Conservation (phyloP, 805 yeast species). For the Saccharomyces paradoxus region DNA sequence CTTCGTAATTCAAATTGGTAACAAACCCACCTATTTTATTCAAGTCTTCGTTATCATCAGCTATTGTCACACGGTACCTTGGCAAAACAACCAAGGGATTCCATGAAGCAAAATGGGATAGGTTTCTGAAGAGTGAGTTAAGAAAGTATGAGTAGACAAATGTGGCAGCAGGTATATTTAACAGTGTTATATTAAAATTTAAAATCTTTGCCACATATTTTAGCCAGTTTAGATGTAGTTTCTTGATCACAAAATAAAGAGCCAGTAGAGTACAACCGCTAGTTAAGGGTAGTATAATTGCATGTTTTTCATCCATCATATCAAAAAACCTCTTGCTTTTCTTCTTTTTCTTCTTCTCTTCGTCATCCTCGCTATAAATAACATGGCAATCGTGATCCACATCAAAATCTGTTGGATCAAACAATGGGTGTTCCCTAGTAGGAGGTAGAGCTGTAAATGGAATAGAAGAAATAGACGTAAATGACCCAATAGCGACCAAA, state of each 20-base stretch:
- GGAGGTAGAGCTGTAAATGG: slow-evolving; percentile 30
- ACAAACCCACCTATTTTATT: slow-evolving; percentile 35
- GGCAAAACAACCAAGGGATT: slow-evolving; percentile 25
- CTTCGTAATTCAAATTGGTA: slow-evolving; percentile 24
- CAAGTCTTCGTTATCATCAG: slow-evolving; percentile 31
- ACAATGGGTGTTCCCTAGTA: slow-evolving; percentile 31
- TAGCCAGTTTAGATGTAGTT: slow-evolving; percentile 21
- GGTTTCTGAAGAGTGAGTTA: slow-evolving; percentile 23
- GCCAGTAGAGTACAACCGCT: slow-evolving; percentile 28
- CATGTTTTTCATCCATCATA: slow-evolving; percentile 26
- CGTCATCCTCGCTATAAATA: slow-evolving; percentile 10
- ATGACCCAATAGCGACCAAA: slow-evolving; percentile 31
- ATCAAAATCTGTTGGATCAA: slow-evolving; percentile 37
- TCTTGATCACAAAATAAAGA: slow-evolving; percentile 24
- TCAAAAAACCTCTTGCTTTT: slow-evolving; percentile 1
- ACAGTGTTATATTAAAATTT: slow-evolving; percentile 30
- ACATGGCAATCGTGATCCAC: slow-evolving; percentile 14
- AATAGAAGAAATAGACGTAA: slow-evolving; percentile 27
- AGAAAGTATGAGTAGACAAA: slow-evolving; percentile 25
- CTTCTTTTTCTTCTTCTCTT: slow-evolving; percentile 4
- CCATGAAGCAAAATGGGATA: slow-evolving; percentile 22
- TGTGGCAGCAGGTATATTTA: slow-evolving; percentile 31
- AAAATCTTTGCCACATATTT: slow-evolving; percentile 29
- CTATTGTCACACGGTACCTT: slow-evolving; percentile 37
- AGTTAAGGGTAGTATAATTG: slow-evolving; percentile 37